phyloP scores from a whole-genome alignment of 495 filamentous ascomycete genomes.

The Annulohypoxylon maeteangense region DNA sequence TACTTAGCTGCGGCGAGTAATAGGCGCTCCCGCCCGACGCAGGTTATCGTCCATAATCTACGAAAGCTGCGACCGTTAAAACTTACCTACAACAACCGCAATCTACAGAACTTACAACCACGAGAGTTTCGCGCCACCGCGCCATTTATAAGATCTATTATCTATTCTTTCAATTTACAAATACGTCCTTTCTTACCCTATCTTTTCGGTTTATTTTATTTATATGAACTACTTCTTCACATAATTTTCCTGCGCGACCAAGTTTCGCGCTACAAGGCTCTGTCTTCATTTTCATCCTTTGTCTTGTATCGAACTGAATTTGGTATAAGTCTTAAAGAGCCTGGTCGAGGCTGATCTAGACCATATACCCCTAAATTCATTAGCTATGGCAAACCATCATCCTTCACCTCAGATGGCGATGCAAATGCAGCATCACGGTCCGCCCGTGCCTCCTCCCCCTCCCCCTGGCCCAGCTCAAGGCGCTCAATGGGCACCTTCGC shows the following conservation, averaged over 20 bases:
- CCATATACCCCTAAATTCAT: slow-evolving; percentile 5
- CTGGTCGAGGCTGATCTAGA: slow-evolving; percentile 16
- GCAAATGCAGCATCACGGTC: slow-evolving; percentile 67
- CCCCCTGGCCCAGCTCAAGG: slow-evolving; percentile 47
- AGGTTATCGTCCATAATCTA: slow-evolving; percentile 16
- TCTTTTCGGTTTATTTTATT: background rate
- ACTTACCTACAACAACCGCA: background rate
- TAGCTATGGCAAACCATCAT: slow-evolving; percentile 65
- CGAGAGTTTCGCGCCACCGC: slow-evolving; percentile 2
- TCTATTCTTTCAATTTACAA: background rate
- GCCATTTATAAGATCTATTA: background rate
- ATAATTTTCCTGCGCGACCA: slow-evolving; percentile 23
- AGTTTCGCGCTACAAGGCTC: slow-evolving; percentile 18
- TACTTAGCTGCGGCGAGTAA: slow-evolving; percentile 27
- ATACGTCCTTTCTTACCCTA: background rate
- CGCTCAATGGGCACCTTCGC: slow-evolving; percentile 50
- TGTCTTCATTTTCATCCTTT: background rate
- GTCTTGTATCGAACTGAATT: slow-evolving; percentile 4
- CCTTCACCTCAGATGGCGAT: slow-evolving; percentile 66
- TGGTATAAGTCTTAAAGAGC: slow-evolving; percentile 5
- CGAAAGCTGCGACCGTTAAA: slow-evolving; percentile 30
- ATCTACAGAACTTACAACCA: background rate
- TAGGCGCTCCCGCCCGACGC: slow-evolving; percentile 31
- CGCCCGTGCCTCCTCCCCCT: slow-evolving; percentile 57
- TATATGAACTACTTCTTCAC: slow-evolving; percentile 12